Percentiles rank a stretch among this genome's conserved stretches.
These are phyloP conservation scores for Colletotrichum chlorophyti DNA, from an alignment of 2,329 filamentous ascomycete genomes.

Conservation along the genomic window DNA sequence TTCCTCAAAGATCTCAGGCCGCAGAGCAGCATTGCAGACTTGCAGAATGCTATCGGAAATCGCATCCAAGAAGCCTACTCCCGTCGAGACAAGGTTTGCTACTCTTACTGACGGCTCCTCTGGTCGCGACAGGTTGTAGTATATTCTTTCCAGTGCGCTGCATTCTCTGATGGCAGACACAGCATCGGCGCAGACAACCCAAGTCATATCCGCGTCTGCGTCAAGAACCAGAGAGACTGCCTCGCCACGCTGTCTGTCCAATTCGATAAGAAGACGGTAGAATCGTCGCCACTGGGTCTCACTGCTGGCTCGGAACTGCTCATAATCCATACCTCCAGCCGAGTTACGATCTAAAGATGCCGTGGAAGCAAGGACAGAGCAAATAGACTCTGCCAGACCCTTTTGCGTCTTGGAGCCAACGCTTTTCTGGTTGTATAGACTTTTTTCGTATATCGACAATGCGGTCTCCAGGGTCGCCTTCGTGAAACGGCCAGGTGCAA, in stretches of 20 bases:
- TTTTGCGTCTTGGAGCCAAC: conserved; percentile 52
- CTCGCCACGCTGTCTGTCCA: conserved; percentile 87
- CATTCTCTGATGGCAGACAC: conserved; percentile 81
- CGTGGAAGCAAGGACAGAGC: conserved; percentile 73
- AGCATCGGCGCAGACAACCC: conserved; percentile 84
- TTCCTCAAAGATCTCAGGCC: conserved; percentile 77
- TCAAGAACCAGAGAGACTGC: conserved; percentile 82
- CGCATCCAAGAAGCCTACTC: conserved; percentile 71
- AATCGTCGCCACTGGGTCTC: conserved; percentile 90
- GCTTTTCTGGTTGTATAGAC: conserved; percentile 51
- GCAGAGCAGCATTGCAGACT: conserved; percentile 70
- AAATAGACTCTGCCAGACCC: conserved; percentile 78
- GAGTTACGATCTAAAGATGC: conserved; percentile 68
- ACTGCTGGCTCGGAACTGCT: conserved; percentile 74
- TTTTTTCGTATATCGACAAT: conserved; percentile 80
- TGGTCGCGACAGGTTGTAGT: conserved; percentile 67
- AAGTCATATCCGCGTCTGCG: conserved; percentile 72
- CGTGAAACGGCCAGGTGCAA: conserved; percentile 84
- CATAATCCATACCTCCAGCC: conserved; percentile 74
- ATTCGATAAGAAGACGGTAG: conserved; percentile 82
- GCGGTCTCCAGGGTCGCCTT: conserved; percentile 83
- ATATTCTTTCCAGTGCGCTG: conserved; percentile 77
- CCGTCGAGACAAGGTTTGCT: conserved; percentile 72
- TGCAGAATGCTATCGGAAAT: conserved; percentile 75
- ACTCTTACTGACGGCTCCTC: conserved; percentile 60